phyloP scores from a whole-genome alignment of 345 rosid genomes.

The Garcia nutans region DNA sequence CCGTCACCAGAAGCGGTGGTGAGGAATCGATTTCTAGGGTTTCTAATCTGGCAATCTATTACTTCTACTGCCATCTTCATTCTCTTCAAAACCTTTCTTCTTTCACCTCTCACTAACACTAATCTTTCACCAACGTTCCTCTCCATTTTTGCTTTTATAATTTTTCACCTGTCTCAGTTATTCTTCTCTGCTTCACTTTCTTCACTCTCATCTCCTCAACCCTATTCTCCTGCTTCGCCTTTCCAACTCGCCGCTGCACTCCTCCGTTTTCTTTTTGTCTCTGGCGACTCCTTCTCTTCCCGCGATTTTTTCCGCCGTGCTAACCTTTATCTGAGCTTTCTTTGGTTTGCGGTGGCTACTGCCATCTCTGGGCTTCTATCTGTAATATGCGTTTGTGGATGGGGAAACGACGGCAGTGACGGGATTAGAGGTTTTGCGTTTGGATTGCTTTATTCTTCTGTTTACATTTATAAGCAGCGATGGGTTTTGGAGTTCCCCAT shows the following conservation, averaged over 20 bases:
- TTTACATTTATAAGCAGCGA: slow-evolving; percentile 49
- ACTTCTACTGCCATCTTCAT: slow-evolving; percentile 50
- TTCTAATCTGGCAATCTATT: slow-evolving; percentile 71
- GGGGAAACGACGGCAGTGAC: slow-evolving; percentile 14
- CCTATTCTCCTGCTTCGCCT: slow-evolving; percentile 35
- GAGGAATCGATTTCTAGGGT: slow-evolving; percentile 53
- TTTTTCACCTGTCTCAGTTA: slow-evolving; percentile 44
- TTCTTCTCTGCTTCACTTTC: slow-evolving; percentile 57
- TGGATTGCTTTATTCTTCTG: slow-evolving; percentile 59
- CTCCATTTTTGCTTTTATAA: background rate
- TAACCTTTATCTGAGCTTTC: slow-evolving; percentile 38
- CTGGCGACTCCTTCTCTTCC: slow-evolving; percentile 13
- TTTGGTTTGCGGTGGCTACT: slow-evolving; percentile 42
- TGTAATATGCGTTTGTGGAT: slow-evolving; percentile 39
- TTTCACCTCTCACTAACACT: slow-evolving; percentile 16
- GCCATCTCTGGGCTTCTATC: slow-evolving; percentile 48
- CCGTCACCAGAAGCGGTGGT: slow-evolving; percentile 36
- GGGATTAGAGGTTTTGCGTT: slow-evolving; percentile 65
- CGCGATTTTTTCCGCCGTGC: slow-evolving; percentile 50
- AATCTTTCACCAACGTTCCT: background rate
- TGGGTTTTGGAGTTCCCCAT: slow-evolving; percentile 88
- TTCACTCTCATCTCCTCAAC: slow-evolving; percentile 44
- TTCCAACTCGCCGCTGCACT: slow-evolving; percentile 41
- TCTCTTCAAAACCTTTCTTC: slow-evolving; percentile 40
- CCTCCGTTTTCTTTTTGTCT: slow-evolving; percentile 35